Conservation (phyloP, 2,329 filamentous ascomycete genomes). For the Xylaria sp. region DNA sequence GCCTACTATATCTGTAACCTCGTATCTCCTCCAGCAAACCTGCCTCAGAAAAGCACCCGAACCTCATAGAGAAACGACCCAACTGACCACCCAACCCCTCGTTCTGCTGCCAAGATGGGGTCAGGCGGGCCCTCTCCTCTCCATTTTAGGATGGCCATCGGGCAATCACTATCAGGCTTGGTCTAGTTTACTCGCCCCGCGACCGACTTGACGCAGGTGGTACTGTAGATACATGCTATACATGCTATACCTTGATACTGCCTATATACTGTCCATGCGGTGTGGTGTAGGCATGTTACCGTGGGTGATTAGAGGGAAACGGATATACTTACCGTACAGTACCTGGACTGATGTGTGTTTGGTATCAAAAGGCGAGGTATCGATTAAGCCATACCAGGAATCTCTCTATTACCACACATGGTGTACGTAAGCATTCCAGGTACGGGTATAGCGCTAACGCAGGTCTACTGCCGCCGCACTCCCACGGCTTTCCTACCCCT, state of each 20-base stretch:
- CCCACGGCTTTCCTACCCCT: too few relatives aligned
- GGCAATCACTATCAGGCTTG: slow-evolving; percentile 19
- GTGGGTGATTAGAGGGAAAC: too few relatives aligned
- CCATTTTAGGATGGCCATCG: slow-evolving; percentile 33
- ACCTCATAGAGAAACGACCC: slow-evolving; percentile 10
- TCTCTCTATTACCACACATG: too few relatives aligned
- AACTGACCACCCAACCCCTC: slow-evolving; percentile 32
- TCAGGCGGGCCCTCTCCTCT: slow-evolving; percentile 34
- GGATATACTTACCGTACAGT: too few relatives aligned
- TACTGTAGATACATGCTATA: not conserved
- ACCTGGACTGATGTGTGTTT: too few relatives aligned
- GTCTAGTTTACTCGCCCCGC: slow-evolving; percentile 27
- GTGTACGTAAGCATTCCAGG: too few relatives aligned
- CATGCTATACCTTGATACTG: not conserved
- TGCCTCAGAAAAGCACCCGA: slow-evolving; percentile 13
- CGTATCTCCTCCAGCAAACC: slow-evolving; percentile 18
- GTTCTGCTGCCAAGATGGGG: slow-evolving; percentile 35
- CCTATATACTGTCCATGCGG: too few relatives aligned
- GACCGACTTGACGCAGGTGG: not conserved
- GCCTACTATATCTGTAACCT: slow-evolving; percentile 27
- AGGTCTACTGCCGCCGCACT: too few relatives aligned
- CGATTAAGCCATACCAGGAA: too few relatives aligned
- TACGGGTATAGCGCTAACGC: too few relatives aligned
- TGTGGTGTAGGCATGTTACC: too few relatives aligned
- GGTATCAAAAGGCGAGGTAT: too few relatives aligned